Evolutionary conservation across 768 basidiomycete genomes (phyloP), one percentile per base, ranked within the genome.

Genomic region (Pleurotus sapidus): DNA sequence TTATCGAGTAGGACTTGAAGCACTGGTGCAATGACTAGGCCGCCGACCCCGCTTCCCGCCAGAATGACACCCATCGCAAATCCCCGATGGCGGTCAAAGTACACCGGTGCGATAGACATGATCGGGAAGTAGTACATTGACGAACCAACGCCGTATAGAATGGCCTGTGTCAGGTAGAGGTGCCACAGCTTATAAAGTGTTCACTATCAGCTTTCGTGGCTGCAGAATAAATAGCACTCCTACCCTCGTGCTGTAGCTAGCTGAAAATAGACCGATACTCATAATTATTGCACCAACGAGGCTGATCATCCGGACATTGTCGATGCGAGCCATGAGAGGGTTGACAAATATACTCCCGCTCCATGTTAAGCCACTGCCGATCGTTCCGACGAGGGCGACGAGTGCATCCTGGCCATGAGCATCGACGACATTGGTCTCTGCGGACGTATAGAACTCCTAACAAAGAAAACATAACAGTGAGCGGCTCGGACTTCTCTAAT

Each of bases 301-400:
- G 1, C 74, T 74, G 56, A 79, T 69, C 37, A 72, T 58, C 46
- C 67, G 68, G 12, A 75, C 58, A 58, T 72, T 66, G 43, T 70
- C 63, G 6, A 69, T 49, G 5, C 70, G 66, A 7, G 72, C 66
- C 14, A 78, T 70, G 49, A 78, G 60, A 4, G 74, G 71, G 43
- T 74, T 76, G 30, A 77, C 76, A 55, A 75, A 74, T 49, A 79
- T 73, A 48, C 75, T 70, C 17, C 77, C 77, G 57, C 76, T 76
- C 77, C 77, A 79, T 0, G 76, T 77, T 20, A 79, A 64, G 1
- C 78, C 75, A 24, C 72, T 71, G 0, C 75, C 78, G n/a, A 78
- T 71, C 4, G 76, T 77, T 0, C 78, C 77, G 1, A 77, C 70
- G 3, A 78, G 66, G 1, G 77, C 72, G 1, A 77, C 72, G 5